Evolutionary conservation across 2,329 filamentous ascomycete species (phyloP), one percentile per base, ranked within the genome.

Genomic region (Sodiomyces alkalinus): DNA sequence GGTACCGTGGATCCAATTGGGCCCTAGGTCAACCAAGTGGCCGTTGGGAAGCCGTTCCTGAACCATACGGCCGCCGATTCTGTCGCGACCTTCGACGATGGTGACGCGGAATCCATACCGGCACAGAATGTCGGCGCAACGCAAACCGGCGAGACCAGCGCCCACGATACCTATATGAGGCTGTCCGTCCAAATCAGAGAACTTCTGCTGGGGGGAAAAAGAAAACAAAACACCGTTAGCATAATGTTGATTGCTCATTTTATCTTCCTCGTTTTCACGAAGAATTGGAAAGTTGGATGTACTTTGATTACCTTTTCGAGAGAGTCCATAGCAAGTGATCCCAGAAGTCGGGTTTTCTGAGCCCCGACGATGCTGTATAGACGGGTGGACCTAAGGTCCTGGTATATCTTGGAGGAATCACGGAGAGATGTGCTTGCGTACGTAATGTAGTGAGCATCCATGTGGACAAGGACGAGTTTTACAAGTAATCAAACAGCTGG

Each of bases 1-100:
- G 5, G 74, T 80, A 19, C 79, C 78, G 34, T 85, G 78, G 28
- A 85, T 80, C 78, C 78, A 85, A 41, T 83, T 85, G n/a, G 78
- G 74, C 1, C 79, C 79, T 18, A 67, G 48, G 38, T 74, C 68
- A n/a, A 69, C 58, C 6, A 58, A 38, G 17, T 56, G 51, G 0
- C 61, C 61, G 21, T 62, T 64, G 9, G 53, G 49, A 4, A 73
- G 52, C 14, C 43, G 47, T 28, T 57, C 49, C 40, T 73, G 68
- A 30, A 60, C 52, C 17, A 80, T 58, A 18, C 78, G 64, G 2
- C 78, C 78, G 8, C 78, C 78, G 21, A 82, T 45, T 6, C 78
- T 63, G 41, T 74, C 51, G 11, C 78, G 61, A 7, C 68, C 79
- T 46, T 85, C 78, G 12, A 82, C 53, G 9, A 83, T 57, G 0